phyloP scores from a whole-genome alignment of 1,139 yeast species.

The Yamadazyma aaseri region DNA sequence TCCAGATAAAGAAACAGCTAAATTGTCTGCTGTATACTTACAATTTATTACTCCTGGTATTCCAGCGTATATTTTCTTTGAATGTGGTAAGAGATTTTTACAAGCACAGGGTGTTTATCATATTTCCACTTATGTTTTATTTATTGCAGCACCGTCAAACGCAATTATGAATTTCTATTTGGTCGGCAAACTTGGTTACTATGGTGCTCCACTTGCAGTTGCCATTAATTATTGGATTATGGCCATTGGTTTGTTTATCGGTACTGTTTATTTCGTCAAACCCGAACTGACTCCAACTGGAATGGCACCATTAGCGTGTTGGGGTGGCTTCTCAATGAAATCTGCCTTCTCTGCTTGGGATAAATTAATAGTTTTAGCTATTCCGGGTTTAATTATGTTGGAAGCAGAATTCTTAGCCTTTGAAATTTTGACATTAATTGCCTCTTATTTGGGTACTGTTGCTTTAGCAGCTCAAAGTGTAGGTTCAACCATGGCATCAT shows the following conservation, averaged over 20 bases:
- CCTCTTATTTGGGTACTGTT: constrained; percentile 54
- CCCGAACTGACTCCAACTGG: constrained; percentile 42
- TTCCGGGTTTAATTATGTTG: constrained; percentile 59
- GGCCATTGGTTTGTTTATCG: constrained; percentile 45
- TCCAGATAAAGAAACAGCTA: constrained; percentile 51
- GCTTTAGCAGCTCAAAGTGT: constrained; percentile 59
- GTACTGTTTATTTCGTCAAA: constrained; percentile 38
- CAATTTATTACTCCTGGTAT: constrained; percentile 52
- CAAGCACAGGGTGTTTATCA: constrained; percentile 57
- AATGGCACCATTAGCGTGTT: constrained; percentile 42
- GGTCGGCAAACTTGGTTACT: constrained; percentile 36
- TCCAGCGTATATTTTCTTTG: constrained; percentile 54
- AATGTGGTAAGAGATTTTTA: constrained; percentile 53
- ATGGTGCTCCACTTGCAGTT: constrained; percentile 61
- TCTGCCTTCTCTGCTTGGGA: constrained; percentile 48
- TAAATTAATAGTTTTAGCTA: constrained; percentile 45
- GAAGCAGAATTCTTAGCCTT: constrained; percentile 61
- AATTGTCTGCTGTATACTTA: constrained; percentile 51
- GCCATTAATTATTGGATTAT: constrained; percentile 57
- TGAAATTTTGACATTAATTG: constrained; percentile 54
- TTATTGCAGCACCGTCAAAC: constrained; percentile 55
- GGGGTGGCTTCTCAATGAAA: constrained; percentile 32
- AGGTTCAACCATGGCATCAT: constrained; percentile 54
- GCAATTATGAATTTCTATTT: constrained; percentile 47
- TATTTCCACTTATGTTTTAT: constrained; percentile 49